phyloP scores from a whole-genome alignment of 208 protist species.

The Blastocrithidia nonstop region DNA sequence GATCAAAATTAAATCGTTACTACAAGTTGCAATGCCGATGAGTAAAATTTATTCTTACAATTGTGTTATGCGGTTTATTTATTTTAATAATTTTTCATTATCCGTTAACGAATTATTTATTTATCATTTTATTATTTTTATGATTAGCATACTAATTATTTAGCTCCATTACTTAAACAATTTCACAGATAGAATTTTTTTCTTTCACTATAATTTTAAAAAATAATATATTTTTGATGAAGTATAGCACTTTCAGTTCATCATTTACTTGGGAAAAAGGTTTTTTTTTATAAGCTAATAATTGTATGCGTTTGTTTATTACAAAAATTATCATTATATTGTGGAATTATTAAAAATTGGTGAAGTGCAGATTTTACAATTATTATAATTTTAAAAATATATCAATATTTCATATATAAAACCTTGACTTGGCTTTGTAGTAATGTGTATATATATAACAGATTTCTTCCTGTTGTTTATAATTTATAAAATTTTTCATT shows the following conservation, averaged over 20 bases:
- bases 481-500: conserved; percentile 2
- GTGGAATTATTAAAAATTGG: no score
- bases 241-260: neutral
- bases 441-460: neutral
- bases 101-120: neutral
- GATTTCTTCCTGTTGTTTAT: no score
- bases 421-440: neutral
- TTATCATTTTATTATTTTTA: no score
- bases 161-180: neutral
- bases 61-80: no score
- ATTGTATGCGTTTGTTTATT: neutral
- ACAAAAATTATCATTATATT: no score
- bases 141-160: neutral
- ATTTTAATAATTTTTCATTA: neutral
- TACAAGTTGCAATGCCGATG: no score
- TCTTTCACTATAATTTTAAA: neutral
- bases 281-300: neutral
- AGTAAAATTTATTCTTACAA: no score
- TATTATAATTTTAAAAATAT: neutral
- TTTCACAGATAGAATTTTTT: neutral
- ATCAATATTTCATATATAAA: conserved; percentile 3
- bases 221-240: conserved; percentile 1
- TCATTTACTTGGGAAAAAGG: neutral
- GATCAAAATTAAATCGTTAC: no score
- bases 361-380: neutral